phyloP scores from a whole-genome alignment of 2,329 filamentous ascomycete genomes.

The Hymenoscyphus fructigenus region DNA sequence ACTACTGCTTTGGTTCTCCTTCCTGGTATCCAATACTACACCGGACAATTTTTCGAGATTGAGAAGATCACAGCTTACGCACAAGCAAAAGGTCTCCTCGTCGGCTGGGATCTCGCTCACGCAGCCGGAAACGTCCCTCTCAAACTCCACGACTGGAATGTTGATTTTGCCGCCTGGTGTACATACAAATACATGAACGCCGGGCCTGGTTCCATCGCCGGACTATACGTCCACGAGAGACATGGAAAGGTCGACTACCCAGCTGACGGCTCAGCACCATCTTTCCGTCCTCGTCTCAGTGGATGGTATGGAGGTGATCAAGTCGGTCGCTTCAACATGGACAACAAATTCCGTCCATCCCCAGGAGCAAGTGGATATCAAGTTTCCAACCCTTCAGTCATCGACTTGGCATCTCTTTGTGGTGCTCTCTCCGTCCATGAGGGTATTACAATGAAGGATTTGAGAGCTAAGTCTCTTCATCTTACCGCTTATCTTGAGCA shows the following conservation, averaged over 20 bases:
- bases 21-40: conserved; percentile 90
- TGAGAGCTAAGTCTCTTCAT: conserved; percentile 69
- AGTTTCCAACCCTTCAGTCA: conserved; percentile 77
- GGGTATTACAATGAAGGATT: conserved; percentile 64
- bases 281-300: conserved; percentile 65
- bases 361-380: conserved; percentile 79
- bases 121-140: conserved; percentile 82
- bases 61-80: conserved; percentile 75
- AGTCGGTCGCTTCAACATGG: conserved; percentile 76
- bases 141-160: conserved; percentile 80
- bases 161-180: conserved; percentile 92
- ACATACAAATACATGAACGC: conserved; percentile 93
- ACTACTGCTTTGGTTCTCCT: conserved; percentile 75
- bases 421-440: conserved; percentile 74
- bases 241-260: conserved; percentile 59
- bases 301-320: conserved; percentile 91
- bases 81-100: conserved; percentile 65
- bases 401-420: conserved; percentile 74
- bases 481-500: conserved; percentile 77
- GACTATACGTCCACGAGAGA: conserved; percentile 74
- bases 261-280: conserved; percentile 40
- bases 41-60: conserved; percentile 85
- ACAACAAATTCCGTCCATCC: conserved; percentile 74
- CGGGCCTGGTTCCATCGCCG: conserved; percentile 78
- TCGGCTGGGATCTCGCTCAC: conserved; percentile 89